Conservation (phyloP, 2,329 filamentous ascomycete species). For the Phyllosticta paracitricarpa region DNA sequence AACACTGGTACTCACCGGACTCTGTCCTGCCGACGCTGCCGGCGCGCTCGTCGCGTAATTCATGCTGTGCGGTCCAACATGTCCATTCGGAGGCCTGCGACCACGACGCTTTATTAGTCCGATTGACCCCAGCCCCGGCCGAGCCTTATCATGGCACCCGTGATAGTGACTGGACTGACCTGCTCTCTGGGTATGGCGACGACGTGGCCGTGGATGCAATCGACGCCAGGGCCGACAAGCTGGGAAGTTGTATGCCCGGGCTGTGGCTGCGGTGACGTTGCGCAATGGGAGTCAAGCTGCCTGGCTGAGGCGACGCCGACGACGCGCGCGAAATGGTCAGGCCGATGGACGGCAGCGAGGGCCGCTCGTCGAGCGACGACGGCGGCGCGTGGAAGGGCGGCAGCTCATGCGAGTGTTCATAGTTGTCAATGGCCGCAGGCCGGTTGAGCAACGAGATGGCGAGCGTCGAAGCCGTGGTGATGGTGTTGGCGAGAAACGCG, state of each 20-base stretch:
- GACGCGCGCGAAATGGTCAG: slow-evolving; percentile 44
- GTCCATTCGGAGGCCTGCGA: slow-evolving; percentile 15
- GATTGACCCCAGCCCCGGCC: too few species aligned
- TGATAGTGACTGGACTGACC: slow-evolving; percentile 33
- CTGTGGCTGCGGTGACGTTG: slow-evolving; percentile 27
- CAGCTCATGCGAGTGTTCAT: slow-evolving; percentile 33
- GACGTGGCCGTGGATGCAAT: slow-evolving; percentile 39
- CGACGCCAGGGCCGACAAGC: slow-evolving; percentile 50
- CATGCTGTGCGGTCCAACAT: slow-evolving; percentile 43
- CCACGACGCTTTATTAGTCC: slow-evolving; percentile 15
- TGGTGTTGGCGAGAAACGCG: slow-evolving; percentile 9
- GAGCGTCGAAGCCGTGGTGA: slow-evolving; percentile 48
- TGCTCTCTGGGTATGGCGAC: slow-evolving; percentile 31
- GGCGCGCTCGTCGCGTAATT: slow-evolving; percentile 55
- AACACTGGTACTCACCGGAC: slow-evolving; percentile 38
- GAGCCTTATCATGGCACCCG: slow-evolving; percentile 14
- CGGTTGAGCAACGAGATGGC: slow-evolving; percentile 47
- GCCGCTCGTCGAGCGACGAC: slow-evolving; percentile 36
- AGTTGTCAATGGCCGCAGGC: slow-evolving; percentile 44
- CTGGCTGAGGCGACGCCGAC: slow-evolving; percentile 32
- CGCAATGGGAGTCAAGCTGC: slow-evolving; percentile 13
- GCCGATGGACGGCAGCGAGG: slow-evolving; percentile 38
- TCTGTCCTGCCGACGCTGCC: slow-evolving; percentile 54
- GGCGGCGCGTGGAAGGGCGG: slow-evolving; percentile 35
- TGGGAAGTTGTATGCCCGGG: slow-evolving; percentile 40